Conservation (phyloP, 306 rosid genomes). For the Vicia faba region DNA sequence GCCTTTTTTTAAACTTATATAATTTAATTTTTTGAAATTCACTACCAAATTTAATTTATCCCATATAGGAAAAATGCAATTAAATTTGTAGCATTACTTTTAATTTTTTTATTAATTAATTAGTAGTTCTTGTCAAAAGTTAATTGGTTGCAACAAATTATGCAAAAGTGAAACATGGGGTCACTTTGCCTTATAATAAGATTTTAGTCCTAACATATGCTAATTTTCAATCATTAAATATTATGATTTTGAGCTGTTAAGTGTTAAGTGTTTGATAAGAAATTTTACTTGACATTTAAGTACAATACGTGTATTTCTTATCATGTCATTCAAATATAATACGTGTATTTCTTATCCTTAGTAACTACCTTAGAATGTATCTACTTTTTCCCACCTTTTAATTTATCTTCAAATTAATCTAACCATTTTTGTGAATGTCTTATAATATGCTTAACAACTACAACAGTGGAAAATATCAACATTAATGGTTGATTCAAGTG, state of each 20-base stretch:
- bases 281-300: constrained; percentile 45
- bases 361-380: constrained; percentile 29
- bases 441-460: not conserved
- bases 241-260: no score
- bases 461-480: not conserved
- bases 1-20: not conserved
- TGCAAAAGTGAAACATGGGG: no score
- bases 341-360: constrained; percentile 53
- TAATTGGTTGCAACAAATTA: constrained; percentile 22
- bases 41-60: not conserved
- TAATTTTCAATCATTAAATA: no score
- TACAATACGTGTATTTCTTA: constrained; percentile 48
- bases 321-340: constrained; percentile 43
- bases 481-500: not conserved
- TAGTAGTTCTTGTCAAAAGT: constrained; percentile 20
- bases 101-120: constrained; percentile 12
- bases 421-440: not conserved
- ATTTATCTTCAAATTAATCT: constrained; percentile 8
- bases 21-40: constrained; percentile 26
- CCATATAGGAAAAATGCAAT: no score
- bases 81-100: constrained; percentile 1
- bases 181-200: no score
- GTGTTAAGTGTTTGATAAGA: constrained; percentile 27
- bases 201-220: no score
- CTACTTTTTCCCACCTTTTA: constrained; percentile 14